phyloP scores from a whole-genome alignment of 2,329 filamentous ascomycete genomes.

The Colletotrichum sp. region DNA sequence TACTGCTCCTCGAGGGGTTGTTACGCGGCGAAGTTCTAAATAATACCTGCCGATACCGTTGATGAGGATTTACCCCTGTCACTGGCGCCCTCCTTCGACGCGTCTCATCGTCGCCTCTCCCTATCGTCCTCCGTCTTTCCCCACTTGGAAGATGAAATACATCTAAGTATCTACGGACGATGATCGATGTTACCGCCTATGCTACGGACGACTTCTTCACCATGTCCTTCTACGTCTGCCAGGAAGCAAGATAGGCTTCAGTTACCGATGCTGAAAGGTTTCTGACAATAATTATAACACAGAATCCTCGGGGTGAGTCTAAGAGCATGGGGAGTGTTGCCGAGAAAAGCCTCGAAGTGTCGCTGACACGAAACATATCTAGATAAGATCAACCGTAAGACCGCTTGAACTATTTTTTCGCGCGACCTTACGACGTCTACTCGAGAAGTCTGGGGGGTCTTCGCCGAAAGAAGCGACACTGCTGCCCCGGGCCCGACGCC shows the following conservation, averaged over 20 bases:
- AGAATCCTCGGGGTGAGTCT: not conserved
- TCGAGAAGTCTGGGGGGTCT: not conserved
- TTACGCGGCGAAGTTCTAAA: not conserved
- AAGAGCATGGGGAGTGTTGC: not conserved
- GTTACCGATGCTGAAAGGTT: not conserved
- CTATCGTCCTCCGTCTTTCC: not conserved
- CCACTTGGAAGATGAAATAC: not conserved
- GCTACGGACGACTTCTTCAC: not conserved
- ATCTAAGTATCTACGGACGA: not conserved
- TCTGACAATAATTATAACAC: accelerated
- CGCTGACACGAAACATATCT: not conserved
- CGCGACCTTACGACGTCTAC: accelerated
- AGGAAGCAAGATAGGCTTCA: not conserved
- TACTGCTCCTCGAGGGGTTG: not conserved
- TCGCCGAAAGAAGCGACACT: accelerated
- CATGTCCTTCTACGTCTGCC: not conserved
- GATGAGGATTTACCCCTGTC: not conserved
- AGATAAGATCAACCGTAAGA: accelerated
- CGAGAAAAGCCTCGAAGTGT: not conserved
- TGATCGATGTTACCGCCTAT: not conserved
- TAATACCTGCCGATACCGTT: not conserved
- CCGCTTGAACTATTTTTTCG: not conserved
- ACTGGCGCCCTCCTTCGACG: not conserved
- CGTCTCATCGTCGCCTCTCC: not conserved
- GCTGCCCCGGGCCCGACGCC: not conserved